phyloP scores from a whole-genome alignment of 257 asterid genomes.

The Thymus quinquecostatus region DNA sequence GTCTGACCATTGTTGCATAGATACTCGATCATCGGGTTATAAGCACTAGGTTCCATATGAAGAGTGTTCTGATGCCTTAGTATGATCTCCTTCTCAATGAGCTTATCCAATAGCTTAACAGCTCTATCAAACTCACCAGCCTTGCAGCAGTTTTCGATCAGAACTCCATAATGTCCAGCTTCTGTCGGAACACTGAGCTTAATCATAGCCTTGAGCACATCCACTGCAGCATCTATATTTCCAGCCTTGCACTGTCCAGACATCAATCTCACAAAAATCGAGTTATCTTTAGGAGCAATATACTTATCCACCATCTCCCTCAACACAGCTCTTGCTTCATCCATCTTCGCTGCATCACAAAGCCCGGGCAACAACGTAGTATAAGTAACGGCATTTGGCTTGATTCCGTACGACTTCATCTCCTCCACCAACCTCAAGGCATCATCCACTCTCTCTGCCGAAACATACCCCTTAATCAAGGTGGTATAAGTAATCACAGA shows the following conservation, averaged over 20 bases:
- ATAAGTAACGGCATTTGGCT: conserved; percentile 77
- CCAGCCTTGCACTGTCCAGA: conserved; percentile 77
- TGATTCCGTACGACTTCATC: conserved; percentile 76
- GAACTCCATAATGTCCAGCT: conserved; percentile 90
- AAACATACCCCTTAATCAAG: conserved; percentile 78
- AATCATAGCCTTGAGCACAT: conserved; percentile 83
- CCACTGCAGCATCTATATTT: conserved; percentile 72
- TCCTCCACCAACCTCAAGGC: conserved; percentile 78
- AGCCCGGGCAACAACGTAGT: conserved; percentile 83
- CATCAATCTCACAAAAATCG: conserved; percentile 62
- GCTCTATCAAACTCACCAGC: conserved; percentile 71
- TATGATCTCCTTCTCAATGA: conserved; percentile 77
- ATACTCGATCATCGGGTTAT: conserved; percentile 72
- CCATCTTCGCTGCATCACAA: conserved; percentile 77
- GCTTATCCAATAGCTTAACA: conserved; percentile 70
- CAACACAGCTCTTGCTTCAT: conserved; percentile 63
- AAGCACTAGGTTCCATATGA: conserved; percentile 77
- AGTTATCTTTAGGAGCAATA: conserved; percentile 64
- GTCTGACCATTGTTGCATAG: conserved; percentile 82
- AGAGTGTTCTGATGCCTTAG: conserved; percentile 62
- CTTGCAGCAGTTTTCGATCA: conserved; percentile 82
- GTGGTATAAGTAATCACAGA: conserved; percentile 75
- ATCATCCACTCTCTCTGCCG: conserved; percentile 68
- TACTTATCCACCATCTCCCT: conserved; percentile 78
- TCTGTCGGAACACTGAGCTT: conserved; percentile 80